These are phyloP conservation scores for Fraxinus sp. DNA, from an alignment of 305 asterid species.

Conservation along the genomic window DNA sequence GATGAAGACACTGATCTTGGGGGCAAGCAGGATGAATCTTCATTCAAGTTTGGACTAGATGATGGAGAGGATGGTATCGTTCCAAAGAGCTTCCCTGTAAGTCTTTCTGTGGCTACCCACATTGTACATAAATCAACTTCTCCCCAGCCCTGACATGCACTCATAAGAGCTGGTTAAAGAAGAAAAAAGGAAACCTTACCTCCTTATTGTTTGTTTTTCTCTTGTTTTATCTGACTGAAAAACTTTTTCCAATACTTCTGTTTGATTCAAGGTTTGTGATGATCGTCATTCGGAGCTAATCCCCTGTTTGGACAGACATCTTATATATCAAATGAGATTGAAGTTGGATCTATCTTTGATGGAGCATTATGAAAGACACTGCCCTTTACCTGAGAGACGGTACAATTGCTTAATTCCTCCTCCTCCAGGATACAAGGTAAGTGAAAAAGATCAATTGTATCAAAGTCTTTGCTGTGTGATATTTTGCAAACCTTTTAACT, in stretches of 20 bases:
- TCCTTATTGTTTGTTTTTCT: not conserved
- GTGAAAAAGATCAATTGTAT: not conserved
- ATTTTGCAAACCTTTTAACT: conserved; percentile 12
- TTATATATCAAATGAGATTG: conserved; percentile 58
- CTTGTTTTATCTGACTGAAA: not conserved
- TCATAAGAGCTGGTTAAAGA: conserved; percentile 3
- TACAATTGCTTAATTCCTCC: conserved; percentile 60
- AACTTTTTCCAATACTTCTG: not conserved
- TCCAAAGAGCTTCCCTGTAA: conserved; percentile 77
- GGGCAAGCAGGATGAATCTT: conserved; percentile 64
- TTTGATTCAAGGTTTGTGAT: conserved; percentile 44
- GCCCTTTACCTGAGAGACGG: conserved; percentile 59
- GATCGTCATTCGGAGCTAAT: conserved; percentile 54
- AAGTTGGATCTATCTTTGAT: conserved; percentile 51
- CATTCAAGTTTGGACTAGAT: conserved; percentile 55
- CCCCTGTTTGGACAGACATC: conserved; percentile 56
- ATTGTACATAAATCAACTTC: conserved; percentile 12
- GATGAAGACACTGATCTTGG: conserved; percentile 78
- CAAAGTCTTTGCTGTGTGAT: not conserved
- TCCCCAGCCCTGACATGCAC: not conserved
- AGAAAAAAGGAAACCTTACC: not conserved
- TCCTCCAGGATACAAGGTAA: conserved; percentile 54
- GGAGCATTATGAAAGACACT: conserved; percentile 66
- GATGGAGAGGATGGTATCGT: conserved; percentile 57
- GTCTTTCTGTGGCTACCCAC: conserved; percentile 23